Conservation (phyloP, 192 early-diverging fungal genomes). For the Coemansia sp. region DNA sequence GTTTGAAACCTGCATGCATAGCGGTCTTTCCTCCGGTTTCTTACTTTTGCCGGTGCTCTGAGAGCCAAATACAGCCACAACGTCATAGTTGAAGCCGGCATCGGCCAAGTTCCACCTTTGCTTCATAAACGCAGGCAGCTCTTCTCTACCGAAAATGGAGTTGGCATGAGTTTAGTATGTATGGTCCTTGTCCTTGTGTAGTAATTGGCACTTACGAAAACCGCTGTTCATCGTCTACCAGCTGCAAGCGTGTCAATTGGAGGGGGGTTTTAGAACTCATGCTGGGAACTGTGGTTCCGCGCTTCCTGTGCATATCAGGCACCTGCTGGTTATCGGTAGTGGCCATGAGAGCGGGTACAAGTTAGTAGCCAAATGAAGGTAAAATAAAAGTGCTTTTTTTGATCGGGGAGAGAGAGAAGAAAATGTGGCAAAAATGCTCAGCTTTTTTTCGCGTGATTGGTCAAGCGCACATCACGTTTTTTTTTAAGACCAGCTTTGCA, state of each 20-base stretch:
- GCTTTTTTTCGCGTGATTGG: constrained; percentile 4
- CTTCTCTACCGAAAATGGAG: constrained; percentile 50
- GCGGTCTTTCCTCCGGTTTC: constrained; percentile 34
- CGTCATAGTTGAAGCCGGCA: constrained; percentile 91
- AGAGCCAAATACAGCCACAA: constrained; percentile 98
- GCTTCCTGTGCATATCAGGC: constrained; percentile 11
- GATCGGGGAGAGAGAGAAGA: background rate
- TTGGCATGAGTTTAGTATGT: background rate
- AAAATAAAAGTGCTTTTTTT: background rate
- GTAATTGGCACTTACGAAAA: constrained; percentile 45
- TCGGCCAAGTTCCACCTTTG: constrained; percentile 76
- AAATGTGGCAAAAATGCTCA: background rate
- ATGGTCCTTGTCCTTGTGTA: background rate
- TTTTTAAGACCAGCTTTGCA: no score
- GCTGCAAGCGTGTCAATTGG: constrained; percentile 37
- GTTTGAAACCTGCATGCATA: background rate
- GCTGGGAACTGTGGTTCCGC: background rate
- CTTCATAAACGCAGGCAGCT: constrained; percentile 75
- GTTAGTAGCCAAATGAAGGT: background rate
- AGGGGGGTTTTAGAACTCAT: background rate
- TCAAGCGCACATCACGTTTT: background rate
- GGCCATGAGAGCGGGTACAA: background rate
- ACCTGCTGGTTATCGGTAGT: constrained; percentile 24
- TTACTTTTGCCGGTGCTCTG: constrained; percentile 99
- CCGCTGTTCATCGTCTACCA: constrained; percentile 48